Percentiles rank a stretch among this genome's conserved stretches.
These are phyloP conservation scores for Ophiosphaerella korrae DNA, from an alignment of 2,329 filamentous ascomycete species.

Conservation along the genomic window DNA sequence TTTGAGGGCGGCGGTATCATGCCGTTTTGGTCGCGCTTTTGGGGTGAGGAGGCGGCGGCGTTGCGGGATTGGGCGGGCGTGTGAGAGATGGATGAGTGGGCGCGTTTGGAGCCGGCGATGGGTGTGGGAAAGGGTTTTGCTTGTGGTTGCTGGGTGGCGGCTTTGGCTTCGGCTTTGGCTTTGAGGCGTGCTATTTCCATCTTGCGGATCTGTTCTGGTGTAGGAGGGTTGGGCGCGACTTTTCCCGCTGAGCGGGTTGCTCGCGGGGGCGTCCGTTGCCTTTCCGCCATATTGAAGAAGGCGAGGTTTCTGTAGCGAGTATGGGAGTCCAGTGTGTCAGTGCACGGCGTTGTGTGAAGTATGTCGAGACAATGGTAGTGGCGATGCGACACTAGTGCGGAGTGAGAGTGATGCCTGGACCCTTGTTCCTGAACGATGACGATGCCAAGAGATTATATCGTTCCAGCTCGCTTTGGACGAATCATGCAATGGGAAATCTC, in stretches of 20 bases:
- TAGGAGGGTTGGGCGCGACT: constrained; percentile 56
- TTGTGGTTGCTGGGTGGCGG: constrained; percentile 62
- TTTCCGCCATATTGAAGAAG: constrained; percentile 40
- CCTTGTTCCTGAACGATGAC: constrained; percentile 33
- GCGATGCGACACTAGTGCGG: constrained; percentile 12
- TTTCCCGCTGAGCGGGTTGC: constrained; percentile 46
- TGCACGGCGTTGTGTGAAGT: neutral
- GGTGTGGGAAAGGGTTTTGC: constrained; percentile 30
- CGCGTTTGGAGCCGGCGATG: constrained; percentile 70
- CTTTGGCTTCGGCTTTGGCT: constrained; percentile 91
- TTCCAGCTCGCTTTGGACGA: constrained; percentile 14
- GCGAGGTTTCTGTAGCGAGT: neutral
- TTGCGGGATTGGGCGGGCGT: constrained; percentile 65
- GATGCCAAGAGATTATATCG: constrained; percentile 33
- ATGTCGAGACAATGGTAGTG: constrained; percentile 12
- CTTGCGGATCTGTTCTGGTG: constrained; percentile 64
- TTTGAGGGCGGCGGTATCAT: constrained; percentile 47
- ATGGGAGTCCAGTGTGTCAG: no score
- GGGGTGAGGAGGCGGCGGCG: constrained; percentile 61
- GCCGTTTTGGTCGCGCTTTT: constrained; percentile 41
- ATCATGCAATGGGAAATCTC: constrained; percentile 1
- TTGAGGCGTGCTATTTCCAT: constrained; percentile 84
- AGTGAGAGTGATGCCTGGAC: constrained; percentile 16
- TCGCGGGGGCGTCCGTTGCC: constrained; percentile 56
- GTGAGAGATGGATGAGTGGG: constrained; percentile 65